Percentiles rank a stretch among this genome's conserved stretches.
Conservation (phyloP, 2,329 filamentous ascomycete species). For the Neonectria neomacrospora region DNA sequence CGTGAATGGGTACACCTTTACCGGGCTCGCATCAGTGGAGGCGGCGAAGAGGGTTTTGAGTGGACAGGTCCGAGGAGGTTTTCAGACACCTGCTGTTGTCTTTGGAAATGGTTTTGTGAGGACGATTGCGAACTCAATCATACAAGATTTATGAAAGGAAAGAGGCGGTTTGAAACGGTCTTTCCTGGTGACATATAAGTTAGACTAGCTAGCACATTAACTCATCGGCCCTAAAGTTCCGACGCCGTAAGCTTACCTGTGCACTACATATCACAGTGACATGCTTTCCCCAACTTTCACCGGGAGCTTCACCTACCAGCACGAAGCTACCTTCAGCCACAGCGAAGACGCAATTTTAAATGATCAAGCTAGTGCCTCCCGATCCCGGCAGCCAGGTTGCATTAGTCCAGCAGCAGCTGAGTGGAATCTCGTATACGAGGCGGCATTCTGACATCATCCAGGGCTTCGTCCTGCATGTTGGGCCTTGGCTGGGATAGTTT, state of each 20-base stretch:
- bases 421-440: neutral
- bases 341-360: neutral
- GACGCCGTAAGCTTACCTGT: too few species aligned
- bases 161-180: neutral
- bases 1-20: conserved; percentile 8
- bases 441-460: conserved; percentile 4
- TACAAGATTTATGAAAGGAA: neutral
- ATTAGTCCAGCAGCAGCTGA: neutral
- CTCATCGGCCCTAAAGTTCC: too few species aligned
- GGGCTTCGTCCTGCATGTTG: neutral
- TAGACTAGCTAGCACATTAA: neutral
- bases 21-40: neutral
- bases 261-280: neutral
- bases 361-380: neutral
- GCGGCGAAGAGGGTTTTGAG: neutral
- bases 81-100: conserved; percentile 1
- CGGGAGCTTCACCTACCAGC: neutral
- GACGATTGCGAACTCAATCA: neutral
- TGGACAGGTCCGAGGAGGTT: neutral
- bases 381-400: neutral
- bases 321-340: neutral
- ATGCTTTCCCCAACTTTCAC: neutral
- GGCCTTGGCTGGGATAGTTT: neutral
- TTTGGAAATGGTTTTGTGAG: conserved; percentile 1
- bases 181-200: neutral